These are phyloP conservation scores for Coemansia sp. DNA, from an alignment of 192 early-diverging fungal species.

Conservation along the genomic window DNA sequence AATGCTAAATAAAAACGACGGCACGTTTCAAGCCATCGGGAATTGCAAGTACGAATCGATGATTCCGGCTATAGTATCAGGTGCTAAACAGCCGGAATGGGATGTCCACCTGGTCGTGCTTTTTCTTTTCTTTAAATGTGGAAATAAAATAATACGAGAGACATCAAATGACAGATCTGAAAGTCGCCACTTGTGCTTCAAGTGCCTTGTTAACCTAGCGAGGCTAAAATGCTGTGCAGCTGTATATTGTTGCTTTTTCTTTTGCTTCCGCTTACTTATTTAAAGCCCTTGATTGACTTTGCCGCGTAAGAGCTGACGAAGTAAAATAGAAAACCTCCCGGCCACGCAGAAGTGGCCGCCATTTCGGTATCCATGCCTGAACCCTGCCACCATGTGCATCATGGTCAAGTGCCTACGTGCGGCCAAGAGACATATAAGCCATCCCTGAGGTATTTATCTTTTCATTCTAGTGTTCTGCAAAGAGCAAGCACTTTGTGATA, in stretches of 20 bases:
- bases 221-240: neutral
- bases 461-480: too few species aligned
- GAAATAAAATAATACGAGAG: neutral
- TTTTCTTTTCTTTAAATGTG: neutral
- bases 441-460: too few species aligned
- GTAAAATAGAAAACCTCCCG: neutral
- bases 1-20: neutral
- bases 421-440: neutral
- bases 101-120: neutral
- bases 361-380: neutral
- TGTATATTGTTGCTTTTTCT: conserved; percentile 3
- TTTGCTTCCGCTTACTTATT: neutral
- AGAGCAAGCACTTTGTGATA: too few species aligned
- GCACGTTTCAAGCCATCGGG: neutral
- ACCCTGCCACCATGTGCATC: neutral
- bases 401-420: neutral
- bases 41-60: neutral
- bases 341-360: neutral
- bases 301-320: neutral
- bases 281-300: neutral
- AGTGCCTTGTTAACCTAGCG: neutral
- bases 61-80: neutral
- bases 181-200: neutral
- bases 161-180: conserved; percentile 1
- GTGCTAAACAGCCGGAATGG: neutral